Conservation (phyloP, 805 yeast species). For the Wickerhamomyces canadensis region DNA sequence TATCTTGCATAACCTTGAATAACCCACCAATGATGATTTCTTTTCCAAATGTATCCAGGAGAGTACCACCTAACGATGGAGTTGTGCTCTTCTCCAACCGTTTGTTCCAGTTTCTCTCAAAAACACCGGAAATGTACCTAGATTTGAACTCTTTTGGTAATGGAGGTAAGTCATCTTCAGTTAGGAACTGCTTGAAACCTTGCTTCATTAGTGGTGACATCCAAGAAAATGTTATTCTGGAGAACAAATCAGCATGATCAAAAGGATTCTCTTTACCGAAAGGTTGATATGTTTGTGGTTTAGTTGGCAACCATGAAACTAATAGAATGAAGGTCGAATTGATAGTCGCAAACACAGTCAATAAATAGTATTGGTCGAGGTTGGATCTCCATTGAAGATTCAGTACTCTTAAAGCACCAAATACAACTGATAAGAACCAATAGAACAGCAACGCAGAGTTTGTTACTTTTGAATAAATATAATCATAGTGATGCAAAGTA, state of each 20-base stretch:
- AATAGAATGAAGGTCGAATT: conserved; percentile 27
- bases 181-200: conserved; percentile 59
- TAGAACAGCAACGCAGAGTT: conserved; percentile 64
- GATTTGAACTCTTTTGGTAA: conserved; percentile 69
- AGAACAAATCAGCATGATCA: conserved; percentile 56
- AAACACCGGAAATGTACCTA: conserved; percentile 39
- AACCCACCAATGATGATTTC: conserved; percentile 64
- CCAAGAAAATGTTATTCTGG: conserved; percentile 82
- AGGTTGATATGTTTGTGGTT: conserved; percentile 34
- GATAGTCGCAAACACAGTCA: conserved; percentile 28
- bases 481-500: conserved; percentile 65
- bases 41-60: conserved; percentile 65
- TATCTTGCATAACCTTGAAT: conserved; percentile 74
- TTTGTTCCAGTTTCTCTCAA: conserved; percentile 56
- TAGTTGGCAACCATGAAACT: conserved; percentile 35
- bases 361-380: conserved; percentile 23
- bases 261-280: conserved; percentile 30
- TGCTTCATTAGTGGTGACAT: conserved; percentile 81
- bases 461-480: conserved; percentile 58
- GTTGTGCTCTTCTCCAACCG: conserved; percentile 43
- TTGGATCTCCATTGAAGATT: conserved; percentile 31
- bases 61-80: conserved; percentile 54
- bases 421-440: conserved; percentile 59
- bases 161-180: conserved; percentile 67
- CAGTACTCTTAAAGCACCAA: conserved; percentile 40